phyloP scores from a whole-genome alignment of 2,329 filamentous ascomycete species.

The Phoma sp. region DNA sequence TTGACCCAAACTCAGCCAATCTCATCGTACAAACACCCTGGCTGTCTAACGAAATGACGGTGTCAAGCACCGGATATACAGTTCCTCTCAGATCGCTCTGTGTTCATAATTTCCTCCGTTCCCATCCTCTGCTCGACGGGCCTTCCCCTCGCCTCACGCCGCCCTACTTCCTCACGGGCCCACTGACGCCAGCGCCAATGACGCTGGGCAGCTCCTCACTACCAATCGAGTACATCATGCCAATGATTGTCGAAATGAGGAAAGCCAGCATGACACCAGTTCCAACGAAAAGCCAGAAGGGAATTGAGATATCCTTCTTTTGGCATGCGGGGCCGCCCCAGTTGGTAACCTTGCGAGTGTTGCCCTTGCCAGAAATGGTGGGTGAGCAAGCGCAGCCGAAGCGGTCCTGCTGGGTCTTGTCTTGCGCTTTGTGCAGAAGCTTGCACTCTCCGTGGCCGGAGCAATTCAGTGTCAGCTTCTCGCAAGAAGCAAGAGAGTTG shows the following conservation, averaged over 20 bases:
- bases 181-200: conserved; percentile 90
- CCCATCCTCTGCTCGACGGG: neutral
- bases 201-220: conserved; percentile 89
- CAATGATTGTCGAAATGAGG: conserved; percentile 72
- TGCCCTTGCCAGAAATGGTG: conserved; percentile 59
- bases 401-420: conserved; percentile 62
- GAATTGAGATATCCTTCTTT: conserved; percentile 86
- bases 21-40: conserved; percentile 33
- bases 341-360: conserved; percentile 63
- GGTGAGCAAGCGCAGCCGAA: conserved; percentile 78
- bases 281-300: conserved; percentile 85
- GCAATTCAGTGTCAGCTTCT: conserved; percentile 75
- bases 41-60: conserved; percentile 19
- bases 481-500: conserved; percentile 70
- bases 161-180: conserved; percentile 55
- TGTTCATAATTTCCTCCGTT: neutral
- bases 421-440: conserved; percentile 63
- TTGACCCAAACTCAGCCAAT: conserved; percentile 25
- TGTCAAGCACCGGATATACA: conserved; percentile 44
- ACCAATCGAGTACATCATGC: conserved; percentile 81
- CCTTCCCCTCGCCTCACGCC: neutral
- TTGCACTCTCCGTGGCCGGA: conserved; percentile 80
- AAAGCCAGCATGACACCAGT: conserved; percentile 74
- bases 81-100: neutral
- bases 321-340: conserved; percentile 90